phyloP scores from a whole-genome alignment of 2,329 filamentous ascomycete genomes.

The Botryotinia globosa region DNA sequence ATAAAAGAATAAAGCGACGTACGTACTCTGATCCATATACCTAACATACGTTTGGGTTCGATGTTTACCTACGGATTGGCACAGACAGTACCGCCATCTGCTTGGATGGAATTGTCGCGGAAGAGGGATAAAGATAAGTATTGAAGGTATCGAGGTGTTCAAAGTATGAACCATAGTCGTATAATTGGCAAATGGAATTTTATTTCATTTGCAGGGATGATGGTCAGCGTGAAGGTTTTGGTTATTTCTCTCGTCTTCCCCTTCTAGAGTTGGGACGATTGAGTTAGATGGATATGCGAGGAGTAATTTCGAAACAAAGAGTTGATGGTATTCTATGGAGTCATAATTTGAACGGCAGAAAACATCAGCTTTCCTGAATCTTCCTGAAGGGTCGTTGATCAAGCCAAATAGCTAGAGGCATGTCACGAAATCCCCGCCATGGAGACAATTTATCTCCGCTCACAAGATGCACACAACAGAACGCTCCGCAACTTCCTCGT shows the following conservation, averaged over 20 bases:
- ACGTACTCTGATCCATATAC: neutral
- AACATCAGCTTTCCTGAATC: neutral
- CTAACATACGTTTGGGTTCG: neutral
- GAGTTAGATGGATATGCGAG: neutral
- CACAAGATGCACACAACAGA: constrained; percentile 36
- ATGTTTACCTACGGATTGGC: neutral
- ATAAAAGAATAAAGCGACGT: neutral
- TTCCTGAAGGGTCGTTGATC: constrained; percentile 35
- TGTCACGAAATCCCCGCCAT: constrained; percentile 40
- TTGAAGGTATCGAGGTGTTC: neutral
- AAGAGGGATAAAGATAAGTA: neutral
- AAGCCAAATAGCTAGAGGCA: constrained; percentile 40
- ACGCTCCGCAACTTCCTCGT: constrained; percentile 42
- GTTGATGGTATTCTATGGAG: neutral
- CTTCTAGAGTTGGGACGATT: neutral
- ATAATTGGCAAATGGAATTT: neutral
- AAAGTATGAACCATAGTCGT: neutral
- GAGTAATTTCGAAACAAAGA: neutral
- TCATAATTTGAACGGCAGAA: neutral
- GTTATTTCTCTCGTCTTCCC: neutral
- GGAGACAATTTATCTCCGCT: constrained; percentile 40
- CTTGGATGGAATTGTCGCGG: neutral
- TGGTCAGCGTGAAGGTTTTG: neutral
- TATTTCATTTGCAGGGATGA: neutral
- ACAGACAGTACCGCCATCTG: neutral